Evolutionary conservation across 345 rosid species (phyloP).

Genomic region (Brassica rapa): DNA sequence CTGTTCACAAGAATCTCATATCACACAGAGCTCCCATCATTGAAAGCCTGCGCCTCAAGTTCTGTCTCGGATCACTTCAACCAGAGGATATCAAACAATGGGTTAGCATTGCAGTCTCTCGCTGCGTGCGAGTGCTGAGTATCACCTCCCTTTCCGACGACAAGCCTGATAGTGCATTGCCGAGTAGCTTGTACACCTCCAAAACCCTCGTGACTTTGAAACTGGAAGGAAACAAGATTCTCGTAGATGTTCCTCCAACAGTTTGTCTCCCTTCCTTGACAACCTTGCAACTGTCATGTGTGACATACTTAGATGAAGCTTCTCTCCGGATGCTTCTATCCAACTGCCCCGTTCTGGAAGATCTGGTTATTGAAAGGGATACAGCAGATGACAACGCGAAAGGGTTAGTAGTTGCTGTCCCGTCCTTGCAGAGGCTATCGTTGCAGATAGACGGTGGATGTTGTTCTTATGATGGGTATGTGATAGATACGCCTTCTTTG

Average conservation of each 20-base stretch:
- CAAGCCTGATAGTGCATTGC: background rate
- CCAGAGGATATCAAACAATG: background rate
- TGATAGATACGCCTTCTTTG: background rate
- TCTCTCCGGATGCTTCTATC: conserved; percentile 5
- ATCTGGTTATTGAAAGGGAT: background rate
- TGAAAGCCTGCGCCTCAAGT: background rate
- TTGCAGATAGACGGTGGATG: background rate
- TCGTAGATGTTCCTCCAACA: background rate
- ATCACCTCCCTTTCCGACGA: background rate
- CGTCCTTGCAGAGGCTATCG: background rate
- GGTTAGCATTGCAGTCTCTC: background rate
- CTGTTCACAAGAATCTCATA: background rate
- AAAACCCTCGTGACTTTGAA: background rate
- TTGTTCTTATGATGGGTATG: background rate
- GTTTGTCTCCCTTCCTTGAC: conserved; percentile 4
- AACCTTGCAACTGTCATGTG: background rate
- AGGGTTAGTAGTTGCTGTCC: background rate
- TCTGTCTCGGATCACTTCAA: background rate
- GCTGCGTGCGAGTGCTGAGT: background rate
- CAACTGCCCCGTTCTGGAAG: background rate
- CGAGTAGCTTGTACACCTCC: background rate
- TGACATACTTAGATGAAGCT: background rate
- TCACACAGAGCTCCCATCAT: background rate
- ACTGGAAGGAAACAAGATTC: background rate
- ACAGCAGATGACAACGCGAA: background rate